Conservation (phyloP, 2,329 filamentous ascomycete genomes). For the Pseudogymnoascus sp. region DNA sequence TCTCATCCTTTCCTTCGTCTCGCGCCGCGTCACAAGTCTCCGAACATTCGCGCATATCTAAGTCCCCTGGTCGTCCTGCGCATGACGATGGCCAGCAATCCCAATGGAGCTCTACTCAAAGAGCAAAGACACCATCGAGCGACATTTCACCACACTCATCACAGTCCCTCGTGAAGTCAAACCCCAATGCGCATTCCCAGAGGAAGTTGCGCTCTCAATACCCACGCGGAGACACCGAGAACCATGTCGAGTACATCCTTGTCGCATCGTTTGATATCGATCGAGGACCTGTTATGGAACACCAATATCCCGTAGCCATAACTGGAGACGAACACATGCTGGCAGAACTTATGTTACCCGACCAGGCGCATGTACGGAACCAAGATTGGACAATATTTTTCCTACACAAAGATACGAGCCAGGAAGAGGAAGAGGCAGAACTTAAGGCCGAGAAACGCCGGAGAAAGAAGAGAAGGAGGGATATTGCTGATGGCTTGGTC, state of each 20-base stretch:
- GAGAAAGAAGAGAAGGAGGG: slow-evolving; percentile 45
- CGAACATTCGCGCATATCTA: slow-evolving; percentile 42
- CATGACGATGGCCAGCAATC: slow-evolving; percentile 50
- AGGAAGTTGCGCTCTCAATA: slow-evolving; percentile 67
- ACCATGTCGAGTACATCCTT: slow-evolving; percentile 97
- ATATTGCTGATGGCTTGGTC: slow-evolving; percentile 42
- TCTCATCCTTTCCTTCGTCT: slow-evolving; percentile 56
- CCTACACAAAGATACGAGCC: slow-evolving; percentile 85
- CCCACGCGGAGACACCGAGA: slow-evolving; percentile 66
- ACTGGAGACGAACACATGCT: slow-evolving; percentile 97
- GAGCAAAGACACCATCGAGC: slow-evolving; percentile 53
- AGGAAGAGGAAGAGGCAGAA: slow-evolving; percentile 73
- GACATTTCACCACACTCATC: slow-evolving; percentile 54
- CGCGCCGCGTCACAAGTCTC: slow-evolving; percentile 53
- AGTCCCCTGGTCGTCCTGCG: slow-evolving; percentile 43
- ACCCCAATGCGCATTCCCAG: slow-evolving; percentile 44
- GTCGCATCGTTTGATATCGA: slow-evolving; percentile 98
- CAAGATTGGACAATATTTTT: slow-evolving; percentile 99
- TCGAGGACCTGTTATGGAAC: slow-evolving; percentile 93
- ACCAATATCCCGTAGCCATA: slow-evolving; percentile 91
- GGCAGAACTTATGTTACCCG: slow-evolving; percentile 95
- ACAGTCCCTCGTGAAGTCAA: slow-evolving; percentile 44
- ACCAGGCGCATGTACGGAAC: slow-evolving; percentile 88
- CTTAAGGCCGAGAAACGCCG: slow-evolving; percentile 47
- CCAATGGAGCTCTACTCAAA: slow-evolving; percentile 51